These are phyloP conservation scores for Saururus chinensis DNA, from an alignment of 164 flowering plant species.

Conservation along the genomic window DNA sequence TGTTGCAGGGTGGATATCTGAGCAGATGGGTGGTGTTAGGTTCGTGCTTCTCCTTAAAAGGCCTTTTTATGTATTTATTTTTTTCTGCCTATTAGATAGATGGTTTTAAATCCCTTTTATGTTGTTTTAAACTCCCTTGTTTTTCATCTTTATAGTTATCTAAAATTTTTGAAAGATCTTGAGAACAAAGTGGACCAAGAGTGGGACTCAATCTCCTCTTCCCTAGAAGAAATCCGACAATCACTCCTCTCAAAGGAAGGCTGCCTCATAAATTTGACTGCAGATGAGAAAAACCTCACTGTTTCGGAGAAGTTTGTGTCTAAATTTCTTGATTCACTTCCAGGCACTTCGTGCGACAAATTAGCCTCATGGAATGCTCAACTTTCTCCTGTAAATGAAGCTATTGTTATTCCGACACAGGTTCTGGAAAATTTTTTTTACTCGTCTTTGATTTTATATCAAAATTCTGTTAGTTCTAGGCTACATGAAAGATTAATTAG, in stretches of 20 bases:
- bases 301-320: slow-evolving; percentile 59
- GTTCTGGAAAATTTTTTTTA: slow-evolving; percentile 22
- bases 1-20: slow-evolving; percentile 88
- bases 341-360: slow-evolving; percentile 24
- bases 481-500: neutral
- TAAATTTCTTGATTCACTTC: slow-evolving; percentile 89
- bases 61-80: too few relatives aligned
- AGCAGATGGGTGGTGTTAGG: slow-evolving; percentile 99
- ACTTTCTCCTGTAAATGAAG: slow-evolving; percentile 70
- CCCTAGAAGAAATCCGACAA: slow-evolving; percentile 87
- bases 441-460: neutral
- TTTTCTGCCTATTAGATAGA: too few relatives aligned
- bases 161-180: slow-evolving; percentile 64
- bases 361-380: slow-evolving; percentile 41
- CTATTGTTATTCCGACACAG: slow-evolving; percentile 93
- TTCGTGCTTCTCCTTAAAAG: slow-evolving; percentile 20
- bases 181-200: slow-evolving; percentile 82
- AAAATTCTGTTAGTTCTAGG: neutral
- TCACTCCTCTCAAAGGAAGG: slow-evolving; percentile 62
- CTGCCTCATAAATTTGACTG: slow-evolving; percentile 84
- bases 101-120: neutral
- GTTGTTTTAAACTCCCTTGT: neutral
- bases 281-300: slow-evolving; percentile 64
- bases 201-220: slow-evolving; percentile 75
- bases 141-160: slow-evolving; percentile 41